Evolutionary conservation across 176 grass and related monocot genomes (phyloP).

Genomic region (Cenchrus fungigraminus): DNA sequence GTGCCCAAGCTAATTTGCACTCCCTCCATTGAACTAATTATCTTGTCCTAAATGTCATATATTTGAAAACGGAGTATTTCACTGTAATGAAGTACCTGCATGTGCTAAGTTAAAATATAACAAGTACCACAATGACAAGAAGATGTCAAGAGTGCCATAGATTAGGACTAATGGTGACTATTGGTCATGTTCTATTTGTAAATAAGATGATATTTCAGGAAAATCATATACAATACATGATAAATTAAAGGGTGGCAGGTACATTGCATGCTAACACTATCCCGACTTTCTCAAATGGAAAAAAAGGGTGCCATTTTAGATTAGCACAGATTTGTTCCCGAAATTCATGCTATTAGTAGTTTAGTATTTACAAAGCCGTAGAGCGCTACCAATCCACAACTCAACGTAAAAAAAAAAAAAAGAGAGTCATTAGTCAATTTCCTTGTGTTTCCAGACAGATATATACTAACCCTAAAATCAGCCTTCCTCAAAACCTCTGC

Average conservation of each 20-base stretch:
- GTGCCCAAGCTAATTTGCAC: too few species aligned
- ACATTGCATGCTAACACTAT: neutral
- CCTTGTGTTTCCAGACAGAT: constrained; percentile 20
- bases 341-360: neutral
- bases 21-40: too few species aligned
- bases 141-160: neutral
- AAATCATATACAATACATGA: neutral
- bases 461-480: constrained; percentile 80
- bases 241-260: neutral
- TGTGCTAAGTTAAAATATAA: constrained; percentile 29
- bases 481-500: constrained; percentile 84
- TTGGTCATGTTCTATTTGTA: neutral
- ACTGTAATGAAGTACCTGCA: constrained; percentile 3
- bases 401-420: constrained; percentile 6
- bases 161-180: neutral
- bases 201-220: neutral
- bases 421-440: neutral
- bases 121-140: neutral
- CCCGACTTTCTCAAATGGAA: neutral
- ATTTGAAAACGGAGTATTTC: neutral
- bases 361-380: constrained; percentile 15
- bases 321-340: constrained; percentile 2
- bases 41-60: neutral
- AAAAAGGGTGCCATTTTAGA: neutral
- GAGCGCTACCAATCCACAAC: neutral